Evolutionary conservation across 2,329 filamentous ascomycete species (phyloP), one percentile per base, ranked within the genome.

Genomic region (Colletotrichum tanaceti): DNA sequence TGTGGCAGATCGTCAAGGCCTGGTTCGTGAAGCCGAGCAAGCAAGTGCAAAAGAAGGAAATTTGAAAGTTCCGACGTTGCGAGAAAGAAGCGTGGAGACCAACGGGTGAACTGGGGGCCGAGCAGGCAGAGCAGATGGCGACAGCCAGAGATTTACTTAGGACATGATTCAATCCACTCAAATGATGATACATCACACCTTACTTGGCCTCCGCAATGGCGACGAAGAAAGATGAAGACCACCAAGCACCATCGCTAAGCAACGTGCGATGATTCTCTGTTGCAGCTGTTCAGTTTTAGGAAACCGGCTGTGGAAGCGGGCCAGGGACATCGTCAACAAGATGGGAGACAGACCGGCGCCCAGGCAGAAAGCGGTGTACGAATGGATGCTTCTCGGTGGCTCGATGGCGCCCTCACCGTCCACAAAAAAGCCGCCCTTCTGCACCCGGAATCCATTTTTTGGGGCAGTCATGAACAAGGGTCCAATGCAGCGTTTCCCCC

Each of bases 1-100:
- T 79, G 4, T 82, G 80, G 77, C 75, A 79, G 72, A 68, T 82
- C 52, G 24, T 83, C 57, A 79, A 77, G 70, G 79, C 78, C n/a
- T 75, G 74, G 70, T 73, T 78, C 35, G 69, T 75, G 54, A 72
- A 6, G 13, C 71, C 28, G 60, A 68, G n/a, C 57, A 53, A 61
- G 38, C 11, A 32, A 35, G 65, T 58, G 52, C 54, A 63, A 41
- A 20, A 18, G 52, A 70, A 64, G 60, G 35, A 24, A 1, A 5
- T 28, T 7, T 68, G 44, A 58, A 22, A 14, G 20, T n/a, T 11
- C 52, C n/a, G 62, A 13, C 38, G 39, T 46, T 10, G 6, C 7
- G 38, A 18, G 24, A n/a, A 35, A 35, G 24, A 32, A 18, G 18
- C 4, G 18, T 14, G 24, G 24, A 52, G 28, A 10, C 9, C 13